These are phyloP conservation scores for Corinectria fuckeliana DNA, from an alignment of 2,329 filamentous ascomycete species.

Conservation along the genomic window DNA sequence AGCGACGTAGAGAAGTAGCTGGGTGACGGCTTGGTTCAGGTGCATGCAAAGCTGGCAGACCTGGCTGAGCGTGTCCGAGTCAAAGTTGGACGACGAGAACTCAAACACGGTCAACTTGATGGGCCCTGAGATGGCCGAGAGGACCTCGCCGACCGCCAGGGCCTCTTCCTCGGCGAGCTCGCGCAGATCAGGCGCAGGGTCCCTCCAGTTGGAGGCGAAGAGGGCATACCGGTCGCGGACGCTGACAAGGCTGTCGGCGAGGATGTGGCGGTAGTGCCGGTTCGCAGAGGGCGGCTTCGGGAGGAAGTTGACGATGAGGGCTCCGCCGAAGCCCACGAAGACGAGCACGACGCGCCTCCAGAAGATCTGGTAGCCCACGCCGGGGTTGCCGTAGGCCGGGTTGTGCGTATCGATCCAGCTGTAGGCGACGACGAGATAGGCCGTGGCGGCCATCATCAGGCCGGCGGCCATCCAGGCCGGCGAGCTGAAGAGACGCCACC, in stretches of 20 bases:
- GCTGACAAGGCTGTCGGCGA: slow-evolving; percentile 14
- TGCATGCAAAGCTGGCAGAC: slow-evolving; percentile 13
- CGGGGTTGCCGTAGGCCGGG: slow-evolving; percentile 22
- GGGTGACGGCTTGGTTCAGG: slow-evolving; percentile 14
- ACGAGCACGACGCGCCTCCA: slow-evolving; percentile 17
- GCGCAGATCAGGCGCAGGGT: slow-evolving; percentile 7
- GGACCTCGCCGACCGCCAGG: slow-evolving; percentile 4
- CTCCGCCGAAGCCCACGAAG: slow-evolving; percentile 7
- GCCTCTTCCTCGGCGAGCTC: slow-evolving; percentile 13
- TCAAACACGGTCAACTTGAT: slow-evolving; percentile 14
- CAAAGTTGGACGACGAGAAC: slow-evolving; percentile 17
- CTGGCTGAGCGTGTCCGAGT: slow-evolving; percentile 2
- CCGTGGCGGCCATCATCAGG: slow-evolving; percentile 30
- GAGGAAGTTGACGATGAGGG: slow-evolving; percentile 13
- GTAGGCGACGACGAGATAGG: slow-evolving; percentile 28
- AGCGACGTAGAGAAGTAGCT: slow-evolving; percentile 5
- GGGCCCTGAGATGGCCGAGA: slow-evolving; percentile 8
- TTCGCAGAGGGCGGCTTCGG: slow-evolving; percentile 20
- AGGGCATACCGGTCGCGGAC: slow-evolving; percentile 17
- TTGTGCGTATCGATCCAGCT: slow-evolving; percentile 32
- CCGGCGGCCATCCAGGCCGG: slow-evolving; percentile 25
- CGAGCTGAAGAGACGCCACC: slow-evolving; percentile 28
- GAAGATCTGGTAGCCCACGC: slow-evolving; percentile 16
- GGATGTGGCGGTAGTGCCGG: slow-evolving; percentile 8
- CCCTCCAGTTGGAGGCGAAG: slow-evolving; percentile 13